Base-by-base conservation (phyloP, 2,329 filamentous ascomycete genomes). In the Fusarium incarnatum region DNA sequence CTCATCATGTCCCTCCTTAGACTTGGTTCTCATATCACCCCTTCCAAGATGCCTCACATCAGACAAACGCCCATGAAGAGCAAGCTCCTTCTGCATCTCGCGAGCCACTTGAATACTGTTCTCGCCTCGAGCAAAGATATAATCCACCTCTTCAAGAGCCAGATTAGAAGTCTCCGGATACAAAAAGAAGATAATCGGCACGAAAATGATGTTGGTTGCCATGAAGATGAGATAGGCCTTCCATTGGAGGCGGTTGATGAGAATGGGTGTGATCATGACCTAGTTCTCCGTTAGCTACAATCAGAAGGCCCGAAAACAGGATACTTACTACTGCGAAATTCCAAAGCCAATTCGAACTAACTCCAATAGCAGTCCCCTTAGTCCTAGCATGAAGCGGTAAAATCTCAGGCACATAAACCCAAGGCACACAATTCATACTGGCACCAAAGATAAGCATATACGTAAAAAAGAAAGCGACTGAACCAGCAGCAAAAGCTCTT, bases 231-330 rank as follows among this genome's bases (percentile, higher is more conserved):
- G 37, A 16, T 56, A 67, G 0, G 48, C 63, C 22, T 56, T 67
- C 66, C 66, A 67, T 0, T 60, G 22, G 3, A 67, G 57, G 1
- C 67, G 45, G 13, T 63, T 60, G n/a, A 70, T 56, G 1, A 70
- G 30, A 1, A 63, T 34, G 0, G 85, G 84, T 0, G 85, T 87
- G 20, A 87, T 83, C 83, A 86, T 85, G 6, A 86, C 71, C 84
- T 45, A 0, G 1, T n/a, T 1, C 3, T 2, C n/a, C 0, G 5
- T 64, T 5, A 63, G 27, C 2, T 3, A 8, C 7, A 7, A 0
- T 18, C 20, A 5, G 12, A 2, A 23, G 0, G 0, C 5, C 83
- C 65, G 2, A 2, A 10, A 1, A 6, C 7, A 0, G 8, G 3
- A 16, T n/a, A 27, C 37, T 5, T 8, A 60, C 50, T 1, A 68